Conservation (phyloP, 2,329 filamentous ascomycete species). For the Biscogniauxia mediterranea region DNA sequence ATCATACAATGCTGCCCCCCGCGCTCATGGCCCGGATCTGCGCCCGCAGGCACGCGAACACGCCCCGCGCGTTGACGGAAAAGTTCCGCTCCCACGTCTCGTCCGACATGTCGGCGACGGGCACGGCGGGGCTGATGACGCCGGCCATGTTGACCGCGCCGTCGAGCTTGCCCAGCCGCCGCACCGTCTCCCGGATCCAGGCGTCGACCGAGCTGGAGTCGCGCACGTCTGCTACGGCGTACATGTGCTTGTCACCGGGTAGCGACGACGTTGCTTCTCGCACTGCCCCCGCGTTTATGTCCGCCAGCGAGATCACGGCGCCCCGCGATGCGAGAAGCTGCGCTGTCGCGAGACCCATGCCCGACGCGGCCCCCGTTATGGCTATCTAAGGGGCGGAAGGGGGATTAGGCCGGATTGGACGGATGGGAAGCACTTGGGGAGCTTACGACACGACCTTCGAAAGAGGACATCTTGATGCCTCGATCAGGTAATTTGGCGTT, state of each 20-base stretch:
- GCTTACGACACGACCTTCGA: too few species aligned
- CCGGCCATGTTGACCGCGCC: slow-evolving; percentile 40
- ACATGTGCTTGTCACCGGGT: not conserved
- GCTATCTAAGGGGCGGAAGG: slow-evolving; percentile 31
- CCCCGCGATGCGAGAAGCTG: slow-evolving; percentile 42
- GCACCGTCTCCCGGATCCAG: slow-evolving; percentile 30
- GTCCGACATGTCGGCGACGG: slow-evolving; percentile 24
- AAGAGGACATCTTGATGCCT: too few species aligned
- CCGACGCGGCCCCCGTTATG: slow-evolving; percentile 47
- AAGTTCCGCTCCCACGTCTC: slow-evolving; percentile 29
- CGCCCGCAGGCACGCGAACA: slow-evolving; percentile 30
- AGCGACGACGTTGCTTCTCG: slow-evolving; percentile 17
- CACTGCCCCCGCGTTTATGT: slow-evolving; percentile 41
- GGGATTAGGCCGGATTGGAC: not conserved
- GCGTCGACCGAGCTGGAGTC: slow-evolving; percentile 31
- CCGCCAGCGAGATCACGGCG: slow-evolving; percentile 46
- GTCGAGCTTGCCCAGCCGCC: slow-evolving; percentile 13
- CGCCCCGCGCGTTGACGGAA: slow-evolving; percentile 29
- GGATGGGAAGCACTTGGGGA: too few species aligned
- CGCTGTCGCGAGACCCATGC: slow-evolving; percentile 49
- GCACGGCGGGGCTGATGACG: slow-evolving; percentile 29
- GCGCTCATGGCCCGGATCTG: slow-evolving; percentile 35
- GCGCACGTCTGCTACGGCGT: slow-evolving; percentile 31
- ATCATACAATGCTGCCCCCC: slow-evolving; percentile 46
- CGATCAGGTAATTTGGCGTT: too few species aligned